phyloP scores from a whole-genome alignment of 2,329 filamentous ascomycete species.

The Venturia aucupariae region DNA sequence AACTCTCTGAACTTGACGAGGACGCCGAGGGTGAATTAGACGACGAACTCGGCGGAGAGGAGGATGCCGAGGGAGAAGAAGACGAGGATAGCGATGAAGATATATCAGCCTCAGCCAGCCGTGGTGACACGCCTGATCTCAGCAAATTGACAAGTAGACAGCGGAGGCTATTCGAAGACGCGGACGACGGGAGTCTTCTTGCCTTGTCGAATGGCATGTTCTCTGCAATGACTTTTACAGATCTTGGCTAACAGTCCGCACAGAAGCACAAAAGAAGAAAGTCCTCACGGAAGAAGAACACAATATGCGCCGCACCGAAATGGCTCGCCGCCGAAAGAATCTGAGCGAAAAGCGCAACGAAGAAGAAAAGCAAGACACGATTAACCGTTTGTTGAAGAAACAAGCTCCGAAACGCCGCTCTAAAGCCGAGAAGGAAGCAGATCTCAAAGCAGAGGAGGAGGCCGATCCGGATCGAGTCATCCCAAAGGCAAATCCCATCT shows the following conservation, averaged over 20 bases:
- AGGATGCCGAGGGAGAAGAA: conserved; percentile 20
- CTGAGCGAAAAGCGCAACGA: conserved; percentile 69
- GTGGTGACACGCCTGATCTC: conserved; percentile 52
- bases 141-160: conserved; percentile 62
- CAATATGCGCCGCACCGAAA: conserved; percentile 62
- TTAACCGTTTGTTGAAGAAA: conserved; percentile 82
- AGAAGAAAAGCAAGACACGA: conserved; percentile 75
- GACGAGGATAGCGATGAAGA: conserved; percentile 42
- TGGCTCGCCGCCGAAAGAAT: conserved; percentile 65
- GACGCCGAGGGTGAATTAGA: conserved; percentile 38
- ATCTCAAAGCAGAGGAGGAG: conserved; percentile 36
- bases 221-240: conserved; percentile 14
- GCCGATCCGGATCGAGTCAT: conserved; percentile 39
- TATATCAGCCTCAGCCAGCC: conserved; percentile 42
- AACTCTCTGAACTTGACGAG: conserved; percentile 31
- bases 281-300: conserved; percentile 65
- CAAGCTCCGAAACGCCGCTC: conserved; percentile 61
- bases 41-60: conserved; percentile 25
- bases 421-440: conserved; percentile 32
- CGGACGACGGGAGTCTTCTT: conserved; percentile 36
- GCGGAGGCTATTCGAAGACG: conserved; percentile 48
- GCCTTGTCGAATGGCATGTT: conserved; percentile 46
- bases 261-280: conserved; percentile 63
- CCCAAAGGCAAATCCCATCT: conserved; percentile 49
- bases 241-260: conserved; percentile 5